Evolutionary conservation across 2,329 filamentous ascomycete genomes (phyloP), one percentile per base, ranked within the genome.

Genomic region (Emergomyces africanus): DNA sequence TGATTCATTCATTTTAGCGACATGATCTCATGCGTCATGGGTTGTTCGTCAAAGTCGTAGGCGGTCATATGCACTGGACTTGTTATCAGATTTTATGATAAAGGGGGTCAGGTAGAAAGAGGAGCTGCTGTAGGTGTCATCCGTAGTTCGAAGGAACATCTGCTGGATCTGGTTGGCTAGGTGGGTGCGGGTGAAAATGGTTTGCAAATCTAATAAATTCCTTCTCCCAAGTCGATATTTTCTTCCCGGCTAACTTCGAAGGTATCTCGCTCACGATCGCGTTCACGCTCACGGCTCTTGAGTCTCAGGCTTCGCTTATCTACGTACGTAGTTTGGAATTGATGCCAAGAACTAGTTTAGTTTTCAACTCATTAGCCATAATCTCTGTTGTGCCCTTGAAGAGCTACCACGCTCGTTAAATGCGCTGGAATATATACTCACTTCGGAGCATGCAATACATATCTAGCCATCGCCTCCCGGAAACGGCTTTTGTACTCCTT

Each of bases 401-500:
- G 20, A 6, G 14, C 44, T 48, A 25, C 20, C 9, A 10, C 23
- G 2, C 23, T 5, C 12, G 44, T 48, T 28, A 23, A 28, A 28
- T 8, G 6, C 41, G 30, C 15, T 12, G 44, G 42, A 53, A 54
- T 25, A 14, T 20, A 30, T n/a, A 67, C 72, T 67, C 69, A 76
- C 74, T 74, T 77, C 35, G 77, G 77, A 37, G 77, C 77, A 61
- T 79, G 76, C 55, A 79, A 72, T 18, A 83, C 83, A 69, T 85
- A 90, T 81, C 90, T 85, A 67, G 90, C 89, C 94, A 99, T 99
- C 14, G 91, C 91, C 74, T 96, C 92, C 64, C 94, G 79, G 77
- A 99, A 99, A 5, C 94, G 85, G 66, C 88, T 91, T 74, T 96
- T 95, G 72, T 99, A 99, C 75, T 99, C 94, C 75, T 94, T 95